Base-by-base conservation (phyloP, 805 yeast genomes). In the Metschnikowia vanudenii region DNA sequence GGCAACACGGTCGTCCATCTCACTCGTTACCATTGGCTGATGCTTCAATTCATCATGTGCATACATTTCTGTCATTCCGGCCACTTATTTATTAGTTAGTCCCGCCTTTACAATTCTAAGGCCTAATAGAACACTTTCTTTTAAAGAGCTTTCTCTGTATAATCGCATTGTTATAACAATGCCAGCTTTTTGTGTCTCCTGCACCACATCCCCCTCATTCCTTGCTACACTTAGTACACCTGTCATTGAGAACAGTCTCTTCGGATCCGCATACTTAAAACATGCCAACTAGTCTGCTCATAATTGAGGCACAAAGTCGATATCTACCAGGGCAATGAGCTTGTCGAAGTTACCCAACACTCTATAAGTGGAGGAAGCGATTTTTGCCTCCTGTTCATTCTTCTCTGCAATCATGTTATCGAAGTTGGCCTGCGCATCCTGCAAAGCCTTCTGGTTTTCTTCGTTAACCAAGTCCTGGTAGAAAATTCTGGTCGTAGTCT, bases 401-500 rank as follows among this genome's bases (percentile, higher is more conserved):
- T 72, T 69, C 52, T 77, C 78, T 30, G 65, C 65, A 39, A 71
- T 50, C 56, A 63, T 50, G 17, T 49, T 58, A 40, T 69, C 73
- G 43, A 73, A 75, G 48, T 74, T 74, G 44, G 71, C 73, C 41
- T 71, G 70, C 6, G 81, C 83, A 46, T 78, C 76, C 29, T 70
- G 75, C 46, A 79, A 71, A 2, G 84, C 85, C 62, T 74, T 77
- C 54, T 77, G 82, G 54, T 82, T 80, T 52, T 77, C 84, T 50
- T 75, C 78, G 51, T 75, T 74, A 51, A 76, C 80, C 39, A 75
- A 68, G 45, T 79, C 78, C 47, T 75, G 73, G 60, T 90, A 89
- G 66, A 88, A 92, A 50, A 88, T 81, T 58, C 88, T 80, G 1
- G 97, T 88, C 51, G 82, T 85, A 1, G 98, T 92, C 63, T 88